phyloP scores from a whole-genome alignment of 345 rosid genomes.

The Aquilaria yunnanensis region DNA sequence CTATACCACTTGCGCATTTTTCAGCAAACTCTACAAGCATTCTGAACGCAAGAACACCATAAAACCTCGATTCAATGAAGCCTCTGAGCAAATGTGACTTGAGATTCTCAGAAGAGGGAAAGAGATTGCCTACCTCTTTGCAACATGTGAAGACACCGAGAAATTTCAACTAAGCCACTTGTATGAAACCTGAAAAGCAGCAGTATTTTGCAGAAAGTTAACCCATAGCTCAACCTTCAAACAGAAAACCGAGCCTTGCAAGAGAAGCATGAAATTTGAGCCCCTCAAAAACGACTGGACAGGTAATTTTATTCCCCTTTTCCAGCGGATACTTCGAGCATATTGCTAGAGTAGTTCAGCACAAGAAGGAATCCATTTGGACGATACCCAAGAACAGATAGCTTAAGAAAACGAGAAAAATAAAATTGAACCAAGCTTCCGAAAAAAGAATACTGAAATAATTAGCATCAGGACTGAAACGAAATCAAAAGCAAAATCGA shows the following conservation, averaged over 20 bases:
- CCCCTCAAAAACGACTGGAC: neutral
- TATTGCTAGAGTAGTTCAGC: neutral
- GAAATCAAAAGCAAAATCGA: neutral
- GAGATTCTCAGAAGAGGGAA: slow-evolving; percentile 2
- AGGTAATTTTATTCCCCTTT: neutral
- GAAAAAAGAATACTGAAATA: neutral
- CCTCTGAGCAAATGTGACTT: slow-evolving; percentile 1
- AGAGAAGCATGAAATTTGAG: neutral
- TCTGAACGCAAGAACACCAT: slow-evolving; percentile 28
- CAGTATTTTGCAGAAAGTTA: slow-evolving; percentile 1
- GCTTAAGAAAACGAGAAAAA: neutral
- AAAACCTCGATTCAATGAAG: neutral
- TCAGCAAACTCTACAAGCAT: slow-evolving; percentile 75
- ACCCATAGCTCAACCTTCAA: neutral
- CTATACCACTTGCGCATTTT: slow-evolving; percentile 43
- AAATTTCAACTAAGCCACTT: slow-evolving; percentile 95
- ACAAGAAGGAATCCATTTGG: neutral
- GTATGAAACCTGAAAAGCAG: slow-evolving; percentile 72
- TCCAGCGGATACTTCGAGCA: neutral
- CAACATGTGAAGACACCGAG: slow-evolving; percentile 60
- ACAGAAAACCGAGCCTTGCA: neutral
- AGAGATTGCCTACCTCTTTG: slow-evolving; percentile 47
- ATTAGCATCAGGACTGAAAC: neutral
- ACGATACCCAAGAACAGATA: neutral
- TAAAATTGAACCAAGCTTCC: neutral